A percentile compares a stretch with the other conserved stretches of the same genome.
phyloP scores from a whole-genome alignment of 495 filamentous ascomycete genomes.

The Podospora conica region DNA sequence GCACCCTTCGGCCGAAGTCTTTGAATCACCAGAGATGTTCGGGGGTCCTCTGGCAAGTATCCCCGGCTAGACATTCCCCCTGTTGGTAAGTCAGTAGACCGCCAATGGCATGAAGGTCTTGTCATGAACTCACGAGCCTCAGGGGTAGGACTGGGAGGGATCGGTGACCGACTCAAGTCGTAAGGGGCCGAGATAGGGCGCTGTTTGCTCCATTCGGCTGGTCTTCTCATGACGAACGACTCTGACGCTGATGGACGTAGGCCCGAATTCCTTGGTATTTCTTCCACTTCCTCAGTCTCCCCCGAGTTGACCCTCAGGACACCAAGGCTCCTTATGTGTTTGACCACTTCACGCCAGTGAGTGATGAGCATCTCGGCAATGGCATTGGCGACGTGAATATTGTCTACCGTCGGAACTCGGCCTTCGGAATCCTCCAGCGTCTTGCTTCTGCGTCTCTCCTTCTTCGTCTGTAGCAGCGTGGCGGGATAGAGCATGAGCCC shows the following conservation, averaged over 20 bases:
- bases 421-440: conserved; percentile 6
- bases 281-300: not conserved
- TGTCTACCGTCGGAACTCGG: conserved; percentile 32
- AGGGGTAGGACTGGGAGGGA: conserved; percentile 27
- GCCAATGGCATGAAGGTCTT: not conserved
- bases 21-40: conserved; percentile 15
- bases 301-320: conserved; percentile 20
- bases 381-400: conserved; percentile 45
- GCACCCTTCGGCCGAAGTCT: conserved; percentile 21
- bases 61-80: conserved; percentile 12
- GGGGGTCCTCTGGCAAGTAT: not conserved
- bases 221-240: conserved; percentile 18
- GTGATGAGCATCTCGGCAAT: conserved; percentile 55
- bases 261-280: not conserved
- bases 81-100: conserved; percentile 9
- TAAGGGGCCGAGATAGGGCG: conserved; percentile 3
- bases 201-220: conserved; percentile 12
- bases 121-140: conserved; percentile 16
- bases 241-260: conserved; percentile 25
- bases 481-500: conserved; percentile 35
- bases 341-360: conserved; percentile 54
- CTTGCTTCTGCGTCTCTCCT: conserved; percentile 31
- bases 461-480: conserved; percentile 31
- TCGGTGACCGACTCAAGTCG: conserved; percentile 17
- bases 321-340: conserved; percentile 42